Conservation (phyloP, 2,329 filamentous ascomycete genomes). For the Mycosphaerella arachidis region DNA sequence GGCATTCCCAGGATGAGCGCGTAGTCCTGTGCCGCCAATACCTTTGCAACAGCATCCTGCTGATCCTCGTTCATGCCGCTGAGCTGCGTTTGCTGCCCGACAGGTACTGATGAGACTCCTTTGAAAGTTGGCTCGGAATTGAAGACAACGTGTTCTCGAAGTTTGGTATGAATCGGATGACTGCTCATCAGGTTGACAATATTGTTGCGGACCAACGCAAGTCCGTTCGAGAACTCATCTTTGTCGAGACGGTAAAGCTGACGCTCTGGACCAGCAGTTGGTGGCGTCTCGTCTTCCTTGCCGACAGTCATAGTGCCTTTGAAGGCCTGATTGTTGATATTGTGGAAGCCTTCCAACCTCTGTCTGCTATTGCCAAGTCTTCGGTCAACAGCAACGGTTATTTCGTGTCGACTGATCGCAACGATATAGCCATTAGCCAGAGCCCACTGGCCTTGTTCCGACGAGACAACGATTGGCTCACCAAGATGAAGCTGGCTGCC, state of each 20-base stretch:
- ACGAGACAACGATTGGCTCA: conserved; percentile 93
- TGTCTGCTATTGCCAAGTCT: conserved; percentile 81
- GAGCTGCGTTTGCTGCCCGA: conserved; percentile 25
- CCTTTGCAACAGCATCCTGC: conserved; percentile 79
- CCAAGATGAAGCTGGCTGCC: conserved; percentile 75
- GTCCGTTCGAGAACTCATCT: conserved; percentile 96
- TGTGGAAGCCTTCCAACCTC: conserved; percentile 70
- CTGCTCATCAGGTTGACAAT: conserved; percentile 79
- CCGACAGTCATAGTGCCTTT: conserved; percentile 84
- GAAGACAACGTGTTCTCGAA: conserved; percentile 77
- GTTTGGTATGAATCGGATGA: conserved; percentile 42
- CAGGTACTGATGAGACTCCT: conserved; percentile 28
- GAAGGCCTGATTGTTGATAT: conserved; percentile 75
- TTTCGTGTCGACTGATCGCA: conserved; percentile 66
- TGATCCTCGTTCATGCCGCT: conserved; percentile 77
- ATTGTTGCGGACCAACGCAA: conserved; percentile 92
- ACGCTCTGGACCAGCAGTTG: conserved; percentile 41
- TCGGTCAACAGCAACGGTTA: conserved; percentile 86
- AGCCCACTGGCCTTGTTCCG: conserved; percentile 91
- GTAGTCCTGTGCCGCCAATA: conserved; percentile 93
- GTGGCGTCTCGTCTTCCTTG: conserved; percentile 42
- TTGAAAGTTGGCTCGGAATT: conserved; percentile 70
- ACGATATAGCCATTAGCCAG: conserved; percentile 88
- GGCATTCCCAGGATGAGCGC: conserved; percentile 98
- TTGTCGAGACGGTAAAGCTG: conserved; percentile 85